A percentile compares a stretch with the other conserved stretches of the same genome.
These are phyloP conservation scores for Xylaria sp. DNA, from an alignment of 2,329 filamentous ascomycete genomes.

Conservation along the genomic window DNA sequence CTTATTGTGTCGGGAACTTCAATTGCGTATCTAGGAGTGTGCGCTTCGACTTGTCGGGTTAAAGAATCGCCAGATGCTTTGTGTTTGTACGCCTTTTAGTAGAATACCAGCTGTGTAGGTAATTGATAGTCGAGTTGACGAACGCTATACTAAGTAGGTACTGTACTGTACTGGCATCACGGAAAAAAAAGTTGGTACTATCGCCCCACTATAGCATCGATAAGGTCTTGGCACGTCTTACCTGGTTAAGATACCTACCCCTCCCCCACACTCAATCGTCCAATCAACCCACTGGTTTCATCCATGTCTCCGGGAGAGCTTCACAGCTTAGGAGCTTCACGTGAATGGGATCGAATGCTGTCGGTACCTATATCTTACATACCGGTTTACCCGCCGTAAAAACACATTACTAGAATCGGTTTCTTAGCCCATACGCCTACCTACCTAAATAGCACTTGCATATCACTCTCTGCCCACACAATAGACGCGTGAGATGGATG, in stretches of 20 bases:
- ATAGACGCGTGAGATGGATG: background rate
- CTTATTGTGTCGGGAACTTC: background rate
- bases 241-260: too few species aligned
- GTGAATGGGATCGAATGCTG: background rate
- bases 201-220: conserved; percentile 28
- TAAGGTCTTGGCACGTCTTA: conserved; percentile 23
- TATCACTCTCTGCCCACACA: background rate
- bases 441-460: too few species aligned
- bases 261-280: too few species aligned
- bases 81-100: background rate
- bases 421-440: background rate
- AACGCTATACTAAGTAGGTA: background rate
- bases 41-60: background rate
- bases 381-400: background rate
- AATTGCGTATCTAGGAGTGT: background rate
- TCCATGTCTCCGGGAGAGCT: too few species aligned
- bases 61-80: background rate
- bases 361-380: too few species aligned
- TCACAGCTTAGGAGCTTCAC: background rate
- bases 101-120: background rate
- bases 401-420: background rate
- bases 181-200: conserved; percentile 32
- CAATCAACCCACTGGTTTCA: too few species aligned
- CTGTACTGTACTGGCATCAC: background rate
- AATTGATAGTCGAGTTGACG: background rate